phyloP scores from a whole-genome alignment of 2,329 filamentous ascomycete genomes.

The Cladosporium sp. region DNA sequence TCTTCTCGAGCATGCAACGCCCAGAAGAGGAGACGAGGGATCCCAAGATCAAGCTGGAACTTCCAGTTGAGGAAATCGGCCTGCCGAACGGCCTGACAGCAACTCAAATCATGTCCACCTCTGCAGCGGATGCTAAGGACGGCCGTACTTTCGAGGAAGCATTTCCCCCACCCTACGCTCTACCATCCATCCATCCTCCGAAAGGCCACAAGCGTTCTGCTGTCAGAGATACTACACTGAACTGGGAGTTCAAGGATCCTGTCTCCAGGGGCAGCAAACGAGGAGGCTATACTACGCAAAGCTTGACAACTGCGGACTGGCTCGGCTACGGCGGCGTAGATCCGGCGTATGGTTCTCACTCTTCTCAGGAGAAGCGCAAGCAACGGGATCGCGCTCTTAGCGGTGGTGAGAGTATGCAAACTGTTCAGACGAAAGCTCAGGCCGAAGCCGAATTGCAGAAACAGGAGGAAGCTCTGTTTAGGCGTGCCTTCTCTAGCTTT shows the following conservation, averaged over 20 bases:
- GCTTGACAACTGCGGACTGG: conserved; percentile 64
- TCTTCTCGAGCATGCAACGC: conserved; percentile 80
- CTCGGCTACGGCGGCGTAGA: conserved; percentile 50
- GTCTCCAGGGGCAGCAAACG: conserved; percentile 32
- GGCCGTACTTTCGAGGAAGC: conserved; percentile 66
- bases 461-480: conserved; percentile 66
- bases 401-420: conserved; percentile 51
- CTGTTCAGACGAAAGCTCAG: conserved; percentile 15
- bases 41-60: conserved; percentile 21
- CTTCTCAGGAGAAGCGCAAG: conserved; percentile 61
- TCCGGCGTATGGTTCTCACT: conserved; percentile 43
- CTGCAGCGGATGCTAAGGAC: conserved; percentile 42
- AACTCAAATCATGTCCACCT: conserved; percentile 59
- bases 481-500: conserved; percentile 74
- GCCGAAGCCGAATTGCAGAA: conserved; percentile 49
- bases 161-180: conserved; percentile 63
- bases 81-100: conserved; percentile 72
- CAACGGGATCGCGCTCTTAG: conserved; percentile 70
- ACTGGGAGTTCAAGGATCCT: conserved; percentile 39
- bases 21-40: background rate
- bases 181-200: conserved; percentile 62
- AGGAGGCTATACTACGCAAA: conserved; percentile 62
- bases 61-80: conserved; percentile 56
- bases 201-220: conserved; percentile 67
- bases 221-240: conserved; percentile 52